Base-by-base conservation (phyloP, 176 grass and related monocot species). In the Triticum dicoccoides region DNA sequence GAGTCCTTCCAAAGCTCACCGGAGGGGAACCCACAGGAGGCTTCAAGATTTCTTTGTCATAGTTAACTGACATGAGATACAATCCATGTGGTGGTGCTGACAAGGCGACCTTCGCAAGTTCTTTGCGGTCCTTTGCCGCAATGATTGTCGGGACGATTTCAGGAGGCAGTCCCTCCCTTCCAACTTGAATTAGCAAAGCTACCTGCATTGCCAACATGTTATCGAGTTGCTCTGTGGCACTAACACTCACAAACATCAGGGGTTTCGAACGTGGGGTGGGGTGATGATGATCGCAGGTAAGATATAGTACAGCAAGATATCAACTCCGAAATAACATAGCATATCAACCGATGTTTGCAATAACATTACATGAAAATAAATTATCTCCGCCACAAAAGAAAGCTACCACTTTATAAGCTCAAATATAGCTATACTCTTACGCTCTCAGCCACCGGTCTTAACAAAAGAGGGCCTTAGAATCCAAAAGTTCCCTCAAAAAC, bases 121-220 rank as follows among this genome's bases (percentile, higher is more conserved):
- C 93, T 92, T 41, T 93, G 68, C 93, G 93, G 25, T 98, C 93
- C 81, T 71, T 85, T 25, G 84, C 91, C 9, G 37, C 81, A 74
- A 98, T 90, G 38, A 98, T 94, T 73, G 59, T 76, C 59, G 90
- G 88, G 64, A 98, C 88, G 9, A 98, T 87, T 24, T 89, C 81
- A 86, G 91, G 79, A 61, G 93, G 93, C 49, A 94, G 59, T 11
- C 88, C 93, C 90, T 94, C 96, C 88, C 73, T 95, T 91, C 93
- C 93, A 78, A 98, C 81, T 86, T 98, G 96, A 80, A 98, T 79
- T 69, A 98, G 81, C 88, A 98, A 89, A 85, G 96, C 96, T 51
- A 94, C 93, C 95, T 98, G 79, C 70, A 78, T 25, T 41, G 51
- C 27, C 33, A 72, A 84, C 6, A 73, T 76, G 25, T n/a, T 65